A percentile compares a stretch with the other conserved stretches of the same genome.
Evolutionary conservation across 257 asterid genomes (phyloP).

Genomic region (Solanum sejunctum): DNA sequence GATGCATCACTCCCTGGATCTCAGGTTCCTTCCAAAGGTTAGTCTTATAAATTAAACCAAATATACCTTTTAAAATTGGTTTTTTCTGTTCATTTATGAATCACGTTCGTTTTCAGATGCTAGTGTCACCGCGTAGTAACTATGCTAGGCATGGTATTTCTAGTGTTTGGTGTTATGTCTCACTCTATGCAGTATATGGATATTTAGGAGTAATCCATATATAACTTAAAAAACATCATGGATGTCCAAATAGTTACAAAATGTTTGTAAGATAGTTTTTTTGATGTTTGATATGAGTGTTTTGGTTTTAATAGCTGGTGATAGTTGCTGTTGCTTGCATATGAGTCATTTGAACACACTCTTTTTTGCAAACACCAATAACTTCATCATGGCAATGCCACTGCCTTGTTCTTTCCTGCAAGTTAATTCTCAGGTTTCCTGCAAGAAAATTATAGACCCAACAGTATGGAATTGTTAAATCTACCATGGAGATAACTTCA

Average conservation of each 20-base stretch:
- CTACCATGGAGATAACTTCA: neutral
- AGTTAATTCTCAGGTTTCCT: neutral
- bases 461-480: neutral
- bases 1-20: slow-evolving; percentile 22
- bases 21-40: slow-evolving; percentile 29
- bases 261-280: neutral
- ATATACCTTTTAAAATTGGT: neutral
- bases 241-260: neutral
- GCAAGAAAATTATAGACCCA: neutral
- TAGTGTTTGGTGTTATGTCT: neutral
- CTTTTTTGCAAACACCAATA: neutral
- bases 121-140: neutral
- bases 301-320: neutral
- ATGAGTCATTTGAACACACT: neutral
- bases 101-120: neutral
- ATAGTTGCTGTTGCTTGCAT: neutral
- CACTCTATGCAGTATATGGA: neutral
- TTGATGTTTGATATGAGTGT: neutral
- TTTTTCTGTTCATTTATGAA: neutral
- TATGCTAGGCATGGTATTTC: neutral
- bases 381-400: neutral
- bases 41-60: neutral
- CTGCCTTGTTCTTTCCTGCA: neutral
- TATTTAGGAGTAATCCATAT: neutral
- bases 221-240: neutral